Percentiles rank a stretch among this genome's conserved stretches.
These are phyloP conservation scores for Erigeron philadelphicus DNA, from an alignment of 140 eudicot genomes.

Conservation along the genomic window DNA sequence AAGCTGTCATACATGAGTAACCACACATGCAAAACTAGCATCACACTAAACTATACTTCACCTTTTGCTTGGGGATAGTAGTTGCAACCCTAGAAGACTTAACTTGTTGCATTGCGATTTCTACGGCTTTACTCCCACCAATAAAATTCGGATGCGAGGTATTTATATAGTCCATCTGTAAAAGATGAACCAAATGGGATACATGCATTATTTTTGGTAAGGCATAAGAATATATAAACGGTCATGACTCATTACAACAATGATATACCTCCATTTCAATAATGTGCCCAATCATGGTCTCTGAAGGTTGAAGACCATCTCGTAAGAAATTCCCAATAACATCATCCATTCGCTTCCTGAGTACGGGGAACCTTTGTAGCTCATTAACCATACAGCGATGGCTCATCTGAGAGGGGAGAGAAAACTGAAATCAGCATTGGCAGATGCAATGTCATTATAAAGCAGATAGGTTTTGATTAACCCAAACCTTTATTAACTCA, in stretches of 20 bases:
- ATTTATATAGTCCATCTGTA: constrained; percentile 95
- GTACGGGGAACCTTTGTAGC: constrained; percentile 82
- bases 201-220: constrained; percentile 5
- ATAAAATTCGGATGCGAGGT: constrained; percentile 91
- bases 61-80: constrained; percentile 67
- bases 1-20: not conserved
- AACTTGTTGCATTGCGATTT: constrained; percentile 58
- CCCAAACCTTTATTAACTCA: constrained; percentile 77
- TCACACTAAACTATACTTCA: constrained; percentile 8
- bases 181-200: constrained; percentile 2
- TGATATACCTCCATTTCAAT: constrained; percentile 90
- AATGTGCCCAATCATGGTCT: constrained; percentile 92
- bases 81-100: constrained; percentile 52
- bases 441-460: not conserved
- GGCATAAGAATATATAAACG: not conserved
- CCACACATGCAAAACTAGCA: constrained; percentile 5
- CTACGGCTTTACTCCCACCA: constrained; percentile 97
- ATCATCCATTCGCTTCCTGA: constrained; percentile 94
- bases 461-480: not conserved
- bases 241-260: not conserved
- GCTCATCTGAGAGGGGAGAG: constrained; percentile 61
- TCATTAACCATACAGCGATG: constrained; percentile 86
- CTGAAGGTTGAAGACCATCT: constrained; percentile 95
- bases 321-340: constrained; percentile 71
- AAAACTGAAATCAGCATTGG: constrained; percentile 16